Base-by-base conservation (phyloP, 495 filamentous ascomycete species). In the Pseudoneurospora amorphoporcata region DNA sequence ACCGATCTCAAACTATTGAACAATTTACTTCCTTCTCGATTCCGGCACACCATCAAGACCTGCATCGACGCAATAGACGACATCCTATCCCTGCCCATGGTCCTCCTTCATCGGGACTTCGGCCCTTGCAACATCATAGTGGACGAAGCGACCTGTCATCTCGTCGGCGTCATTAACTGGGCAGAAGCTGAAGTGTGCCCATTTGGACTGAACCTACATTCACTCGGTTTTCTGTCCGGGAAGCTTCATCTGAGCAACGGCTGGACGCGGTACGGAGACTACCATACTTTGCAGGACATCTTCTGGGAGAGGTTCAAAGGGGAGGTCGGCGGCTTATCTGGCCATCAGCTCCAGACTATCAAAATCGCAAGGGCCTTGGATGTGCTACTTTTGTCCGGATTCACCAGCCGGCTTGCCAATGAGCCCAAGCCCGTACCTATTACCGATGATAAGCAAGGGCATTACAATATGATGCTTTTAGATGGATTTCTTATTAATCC, bases 81-180 rank as follows among this genome's bases (percentile, higher is more conserved):
- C n/a, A n/a, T n/a, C n/a, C n/a, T n/a, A n/a, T n/a, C n/a, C n/a
- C n/a, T n/a, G n/a, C n/a, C n/a, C n/a, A n/a, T n/a, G n/a, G 82
- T 82, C 9, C 77, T 84, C 29, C 77, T 84, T 8, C 81, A 83
- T 70, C 72, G 70, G 42, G 82, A 81, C 69, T 81, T 84, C 72
- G 79, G 80, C 39, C 53, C 72, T 35, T 79, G 74, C 74, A 84
- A 84, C 71, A 79, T 84, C 71, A 81, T 83, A 41, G 82, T 83
- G 1, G 75, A 84, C 42, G 75, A 80, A 45, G 71, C 6, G 12
- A 73, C 79, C 43, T 83, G 74, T 69, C 78, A 80, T 75, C 71
- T 84, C 16, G 76, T 78, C 40, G 82, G 81, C n/a, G 82, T 84
- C 17, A 75, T 84, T 41, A 80, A 83, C 75, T 84, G 79, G 82